Evolutionary conservation across 306 rosid genomes (phyloP), one percentile per base, ranked within the genome.

Genomic region (Gleditsia sinensis): DNA sequence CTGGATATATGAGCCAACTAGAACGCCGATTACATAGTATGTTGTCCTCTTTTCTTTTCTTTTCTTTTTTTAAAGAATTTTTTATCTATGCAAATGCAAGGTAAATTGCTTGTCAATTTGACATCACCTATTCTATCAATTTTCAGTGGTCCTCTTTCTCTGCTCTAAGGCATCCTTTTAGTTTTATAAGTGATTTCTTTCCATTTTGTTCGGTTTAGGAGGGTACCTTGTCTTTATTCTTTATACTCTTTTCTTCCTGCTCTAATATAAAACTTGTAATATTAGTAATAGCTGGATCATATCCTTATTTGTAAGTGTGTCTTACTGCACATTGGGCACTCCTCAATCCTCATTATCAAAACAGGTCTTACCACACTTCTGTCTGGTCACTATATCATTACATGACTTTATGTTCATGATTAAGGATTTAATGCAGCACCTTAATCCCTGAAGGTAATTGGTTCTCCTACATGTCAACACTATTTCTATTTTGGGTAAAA

Each of bases 1-100:
- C 96, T 56, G 97, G 87, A 84, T 94, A 78, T 61, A 89, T 94
- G 82, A 82, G 85, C 83, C 88, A 90, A 86, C 90, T 94, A 34
- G 91, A 94, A 78, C 89, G 21, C 20, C 89, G 91, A 57, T 80
- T 91, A 74, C 88, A 81, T 67, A 84, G 97, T 94, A 91, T 34
- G 96, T 85, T 69, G 73, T n/a, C n/a, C n/a, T n/a, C 82, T 58
- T 19, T 27, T 45, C 65, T 48, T 30, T 69, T 62, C 36, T 2
- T 78, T 69, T 68, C 27, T 45, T 65, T 48, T 50, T 36, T 72
- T 30, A 19, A n/a, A n/a, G n/a, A n/a, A n/a, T n/a, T n/a, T n/a
- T n/a, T n/a, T n/a, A 28, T 30, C 32, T 24, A 50, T 67, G 79
- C 59, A 65, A 77, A 23, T 21, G 55, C 43, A 33, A 56, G 55